Evolutionary conservation across 495 filamentous ascomycete genomes (phyloP).

Genomic region (Neurospora intermedia): DNA sequence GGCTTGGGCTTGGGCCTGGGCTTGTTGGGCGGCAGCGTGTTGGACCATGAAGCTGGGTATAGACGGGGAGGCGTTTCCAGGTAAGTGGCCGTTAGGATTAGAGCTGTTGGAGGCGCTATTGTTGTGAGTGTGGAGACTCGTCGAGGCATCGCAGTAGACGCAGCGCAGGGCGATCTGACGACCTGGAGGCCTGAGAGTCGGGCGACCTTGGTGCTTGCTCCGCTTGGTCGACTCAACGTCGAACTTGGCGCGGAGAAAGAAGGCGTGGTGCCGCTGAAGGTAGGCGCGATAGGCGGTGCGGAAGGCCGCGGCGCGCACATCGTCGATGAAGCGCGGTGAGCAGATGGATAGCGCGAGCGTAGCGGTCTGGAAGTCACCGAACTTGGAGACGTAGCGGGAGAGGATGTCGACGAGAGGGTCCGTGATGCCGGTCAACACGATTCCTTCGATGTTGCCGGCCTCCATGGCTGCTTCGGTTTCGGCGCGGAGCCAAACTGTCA

Average conservation of each 20-base stretch:
- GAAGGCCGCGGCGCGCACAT: constrained; percentile 67
- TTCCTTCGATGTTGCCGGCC: constrained; percentile 77
- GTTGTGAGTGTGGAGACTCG: constrained; percentile 26
- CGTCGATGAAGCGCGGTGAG: constrained; percentile 70
- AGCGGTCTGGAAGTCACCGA: constrained; percentile 80
- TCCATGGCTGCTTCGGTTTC: constrained; percentile 52
- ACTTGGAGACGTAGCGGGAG: constrained; percentile 77
- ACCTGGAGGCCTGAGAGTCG: constrained; percentile 52
- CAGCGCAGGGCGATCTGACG: constrained; percentile 76
- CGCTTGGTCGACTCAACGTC: constrained; percentile 50
- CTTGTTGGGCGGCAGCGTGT: not conserved
- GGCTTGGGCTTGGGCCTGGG: not conserved
- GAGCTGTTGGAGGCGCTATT: constrained; percentile 9
- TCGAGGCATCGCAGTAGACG: constrained; percentile 62
- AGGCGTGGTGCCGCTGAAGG: constrained; percentile 55
- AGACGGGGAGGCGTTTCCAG: not conserved
- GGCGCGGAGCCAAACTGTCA: constrained; percentile 59
- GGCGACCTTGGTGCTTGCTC: constrained; percentile 50
- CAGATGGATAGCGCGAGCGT: constrained; percentile 74
- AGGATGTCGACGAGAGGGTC: constrained; percentile 73
- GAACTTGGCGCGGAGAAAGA: constrained; percentile 47
- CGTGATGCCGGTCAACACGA: constrained; percentile 77
- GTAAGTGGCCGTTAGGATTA: not conserved
- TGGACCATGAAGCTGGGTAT: constrained; percentile 9
- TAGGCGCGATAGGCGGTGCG: constrained; percentile 69